Evolutionary conservation across 495 filamentous ascomycete species (phyloP), one percentile per base, ranked within the genome.

Genomic region (Sporormia fimetaria): DNA sequence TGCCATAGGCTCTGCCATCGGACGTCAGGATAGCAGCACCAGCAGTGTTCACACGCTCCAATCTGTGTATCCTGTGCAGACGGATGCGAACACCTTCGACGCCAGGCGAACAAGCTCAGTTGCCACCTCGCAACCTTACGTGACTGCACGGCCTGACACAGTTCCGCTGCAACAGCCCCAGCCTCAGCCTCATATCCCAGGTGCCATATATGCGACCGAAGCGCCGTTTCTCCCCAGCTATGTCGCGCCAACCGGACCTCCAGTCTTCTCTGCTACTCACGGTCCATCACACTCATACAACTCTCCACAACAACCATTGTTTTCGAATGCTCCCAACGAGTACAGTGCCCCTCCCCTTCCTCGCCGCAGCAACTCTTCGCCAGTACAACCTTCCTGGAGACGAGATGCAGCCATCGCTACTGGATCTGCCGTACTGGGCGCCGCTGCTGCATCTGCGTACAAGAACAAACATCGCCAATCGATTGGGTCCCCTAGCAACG

Each of bases 121-220:
- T 5, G 33, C 42, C 15, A 42, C 23, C 4, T 33, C 46, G 10
- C 52, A 55, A 15, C 40, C 47, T 20, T 25, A 47, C 1, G 28
- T 49, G 16, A 47, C 42, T 21, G 16, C 55, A 2, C 42, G 54
- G n/a, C 60, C 61, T 6, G 56, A 49, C 21, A 48, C 44, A 8
- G 49, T 57, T 4, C 48, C 44, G 7, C 37, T 67, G 2, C 57
- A 65, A 39, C 59, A 63, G 8, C 63, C 64, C 1, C 55, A 63
- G 37, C 64, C 64, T 8, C 38, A 59, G 10, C 44, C 51, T 10
- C 59, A 57, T 6, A 50, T 67, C 16, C 43, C 54, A 16, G 48
- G 52, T 11, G 21, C 40, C 3, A 33, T 58, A 2, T 58, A 52
- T 30, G 20, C 52, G 24, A 47, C 40, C 21, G 44, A 52, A 16